A percentile compares a stretch with the other conserved stretches of the same genome.
These are phyloP conservation scores for Sporothrix globosa DNA, from an alignment of 2,329 filamentous ascomycete genomes.

Conservation along the genomic window DNA sequence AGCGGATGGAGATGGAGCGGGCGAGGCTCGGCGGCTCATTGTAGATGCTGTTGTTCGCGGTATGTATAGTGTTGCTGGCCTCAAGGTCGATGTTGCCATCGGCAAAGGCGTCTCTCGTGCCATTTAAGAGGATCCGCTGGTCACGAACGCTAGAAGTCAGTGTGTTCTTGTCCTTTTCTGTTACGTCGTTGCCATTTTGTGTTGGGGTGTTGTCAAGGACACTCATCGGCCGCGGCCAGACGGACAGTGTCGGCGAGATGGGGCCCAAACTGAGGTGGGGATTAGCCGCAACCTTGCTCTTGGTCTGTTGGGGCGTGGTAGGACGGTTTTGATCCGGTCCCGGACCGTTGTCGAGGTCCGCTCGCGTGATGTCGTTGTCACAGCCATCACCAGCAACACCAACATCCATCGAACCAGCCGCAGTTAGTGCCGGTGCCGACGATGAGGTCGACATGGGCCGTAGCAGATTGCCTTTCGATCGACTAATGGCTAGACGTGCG, in stretches of 20 bases:
- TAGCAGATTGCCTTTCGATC: constrained; percentile 1
- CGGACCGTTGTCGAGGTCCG: background rate
- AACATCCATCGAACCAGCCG: background rate
- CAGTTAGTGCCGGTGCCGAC: constrained; percentile 31
- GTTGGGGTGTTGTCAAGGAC: background rate
- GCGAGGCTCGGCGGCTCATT: constrained; percentile 23
- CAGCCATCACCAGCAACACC: background rate
- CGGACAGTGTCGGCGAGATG: constrained; percentile 17
- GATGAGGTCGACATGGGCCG: constrained; percentile 36
- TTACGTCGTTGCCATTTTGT: background rate
- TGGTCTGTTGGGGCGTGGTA: background rate
- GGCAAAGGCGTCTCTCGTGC: background rate
- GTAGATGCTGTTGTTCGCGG: background rate
- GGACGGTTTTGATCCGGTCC: too few relatives aligned
- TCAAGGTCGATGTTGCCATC: background rate
- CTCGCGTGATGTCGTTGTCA: background rate
- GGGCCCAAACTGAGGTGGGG: background rate
- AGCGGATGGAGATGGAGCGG: constrained; percentile 32
- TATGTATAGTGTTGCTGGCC: background rate
- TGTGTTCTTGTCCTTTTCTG: background rate
- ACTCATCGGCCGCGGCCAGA: constrained; percentile 24
- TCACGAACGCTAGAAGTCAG: background rate
- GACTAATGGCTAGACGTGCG: background rate
- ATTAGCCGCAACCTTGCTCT: background rate
- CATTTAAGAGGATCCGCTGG: background rate